phyloP scores from a whole-genome alignment of 2,329 filamentous ascomycete genomes.

The Hypoxylon sp. region DNA sequence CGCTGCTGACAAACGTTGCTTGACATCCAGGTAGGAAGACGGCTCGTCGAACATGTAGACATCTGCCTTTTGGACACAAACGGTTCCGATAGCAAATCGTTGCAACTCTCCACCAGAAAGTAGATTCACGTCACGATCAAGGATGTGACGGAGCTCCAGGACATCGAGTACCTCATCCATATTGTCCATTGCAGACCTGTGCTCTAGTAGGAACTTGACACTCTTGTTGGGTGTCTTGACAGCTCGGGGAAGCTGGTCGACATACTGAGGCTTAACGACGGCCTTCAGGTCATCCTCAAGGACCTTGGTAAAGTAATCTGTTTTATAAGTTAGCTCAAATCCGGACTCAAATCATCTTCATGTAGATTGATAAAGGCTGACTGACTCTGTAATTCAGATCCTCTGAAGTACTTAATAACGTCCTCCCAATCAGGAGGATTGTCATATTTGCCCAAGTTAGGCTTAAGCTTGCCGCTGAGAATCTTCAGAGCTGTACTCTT shows the following conservation, averaged over 20 bases:
- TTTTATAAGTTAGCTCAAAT: conserved; percentile 39
- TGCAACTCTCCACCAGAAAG: conserved; percentile 98
- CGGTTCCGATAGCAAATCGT: conserved; percentile 95
- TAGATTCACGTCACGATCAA: conserved; percentile 89
- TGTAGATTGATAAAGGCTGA: conserved; percentile 7
- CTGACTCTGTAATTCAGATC: conserved; percentile 95
- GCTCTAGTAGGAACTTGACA: conserved; percentile 82
- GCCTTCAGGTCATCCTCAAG: conserved; percentile 97
- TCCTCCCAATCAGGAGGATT: conserved; percentile 99
- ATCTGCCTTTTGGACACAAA: conserved; percentile 95
- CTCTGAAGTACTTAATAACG: conserved; percentile 97
- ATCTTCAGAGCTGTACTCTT: conserved; percentile 99
- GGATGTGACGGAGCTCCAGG: conserved; percentile 88
- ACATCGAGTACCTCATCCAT: conserved; percentile 84
- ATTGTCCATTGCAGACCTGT: conserved; percentile 82
- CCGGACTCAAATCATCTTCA: conserved; percentile 38
- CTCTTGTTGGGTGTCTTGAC: conserved; percentile 85
- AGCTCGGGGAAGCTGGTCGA: conserved; percentile 96
- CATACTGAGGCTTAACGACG: conserved; percentile 98
- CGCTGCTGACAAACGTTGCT: conserved; percentile 94
- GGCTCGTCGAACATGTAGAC: conserved; percentile 99
- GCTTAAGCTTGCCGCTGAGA: conserved; percentile 97
- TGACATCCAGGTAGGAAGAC: conserved; percentile 98
- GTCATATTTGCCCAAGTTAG: conserved; percentile 93
- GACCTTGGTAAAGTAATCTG: conserved; percentile 98